Percentiles rank a stretch among this genome's conserved stretches.
phyloP scores from a whole-genome alignment of 768 basidiomycete species.

The Agaricus subrufescens region DNA sequence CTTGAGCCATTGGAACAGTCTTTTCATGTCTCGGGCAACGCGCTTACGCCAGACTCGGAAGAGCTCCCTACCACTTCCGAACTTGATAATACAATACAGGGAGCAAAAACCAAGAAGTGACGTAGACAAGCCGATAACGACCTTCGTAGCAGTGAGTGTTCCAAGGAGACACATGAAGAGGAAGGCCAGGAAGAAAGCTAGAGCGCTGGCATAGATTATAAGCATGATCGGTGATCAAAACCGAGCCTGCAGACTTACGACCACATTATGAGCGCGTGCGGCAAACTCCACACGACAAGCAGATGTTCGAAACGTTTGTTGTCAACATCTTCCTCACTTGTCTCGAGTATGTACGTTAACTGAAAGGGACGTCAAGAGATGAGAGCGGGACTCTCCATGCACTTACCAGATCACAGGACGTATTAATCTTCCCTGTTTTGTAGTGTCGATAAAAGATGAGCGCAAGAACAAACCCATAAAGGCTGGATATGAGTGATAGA shows the following conservation, averaged over 20 bases:
- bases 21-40: background rate
- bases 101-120: background rate
- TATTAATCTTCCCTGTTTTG: background rate
- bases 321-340: background rate
- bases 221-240: background rate
- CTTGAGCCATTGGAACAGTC: no score
- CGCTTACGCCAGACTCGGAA: background rate
- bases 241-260: background rate
- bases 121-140: background rate
- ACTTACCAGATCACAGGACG: no score
- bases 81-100: slow-evolving; percentile 1
- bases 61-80: background rate
- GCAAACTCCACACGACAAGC: slow-evolving; percentile 6
- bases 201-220: background rate
- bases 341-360: background rate
- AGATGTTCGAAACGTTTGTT: background rate
- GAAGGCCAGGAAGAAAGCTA: slow-evolving; percentile 4
- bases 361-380: background rate
- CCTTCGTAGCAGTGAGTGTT: background rate
- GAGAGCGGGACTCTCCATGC: no score
- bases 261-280: slow-evolving; percentile 6
- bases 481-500: background rate
- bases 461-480: slow-evolving; percentile 1
- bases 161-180: slow-evolving; percentile 5
- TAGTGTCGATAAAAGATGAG: slow-evolving; percentile 2